Base-by-base conservation (phyloP, 2,329 filamentous ascomycete species). In the Drechslera avenae region DNA sequence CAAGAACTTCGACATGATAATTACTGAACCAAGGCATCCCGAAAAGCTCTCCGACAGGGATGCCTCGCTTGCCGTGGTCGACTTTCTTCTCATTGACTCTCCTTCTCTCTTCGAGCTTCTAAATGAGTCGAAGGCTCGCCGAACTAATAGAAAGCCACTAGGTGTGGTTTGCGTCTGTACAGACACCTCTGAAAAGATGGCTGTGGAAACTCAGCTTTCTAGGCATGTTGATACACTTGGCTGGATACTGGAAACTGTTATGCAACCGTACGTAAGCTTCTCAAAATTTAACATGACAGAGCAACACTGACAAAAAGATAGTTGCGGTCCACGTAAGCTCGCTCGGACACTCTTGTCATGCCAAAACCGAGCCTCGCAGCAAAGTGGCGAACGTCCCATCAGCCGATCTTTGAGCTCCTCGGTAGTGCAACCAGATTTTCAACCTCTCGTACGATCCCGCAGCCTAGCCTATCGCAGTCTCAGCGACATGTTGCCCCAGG, bases 81-180 rank as follows among this genome's bases (percentile, higher is more conserved):
- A 69, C 23, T 65, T 69, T 21, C 41, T 68, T n/a, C 39, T 68
- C 17, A 66, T 61, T 2, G 67, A 70, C 34, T 58, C 64, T 3
- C 50, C 54, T 4, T 68, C 64, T 12, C 56, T 70, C 17, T 52
- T 63, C 17, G 44, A 52, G 17, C 46, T 68, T 18, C 52, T 68
- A 13, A 44, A 57, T 26, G 54, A 54, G 16, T 45, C 58, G 1
- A 56, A 42, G n/a, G 51, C 51, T 3, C 54, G 45, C 35, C 58
- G 60, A 14, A 32, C 52, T 16, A 49, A 60, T 10, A 55, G 54
- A 32, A 44, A 54, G 1, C 59, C 63, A 3, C 45, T 67, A 1
- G 57, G 59, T 7, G 63, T 69, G 12, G 53, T 70, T 10, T 70
- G 67, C 23, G 50, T 69, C 17, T 68, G 66, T 23, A 67, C 60